Evolutionary conservation across 2,329 filamentous ascomycete genomes (phyloP).

Genomic region (Conoideocrella luteorostrata): DNA sequence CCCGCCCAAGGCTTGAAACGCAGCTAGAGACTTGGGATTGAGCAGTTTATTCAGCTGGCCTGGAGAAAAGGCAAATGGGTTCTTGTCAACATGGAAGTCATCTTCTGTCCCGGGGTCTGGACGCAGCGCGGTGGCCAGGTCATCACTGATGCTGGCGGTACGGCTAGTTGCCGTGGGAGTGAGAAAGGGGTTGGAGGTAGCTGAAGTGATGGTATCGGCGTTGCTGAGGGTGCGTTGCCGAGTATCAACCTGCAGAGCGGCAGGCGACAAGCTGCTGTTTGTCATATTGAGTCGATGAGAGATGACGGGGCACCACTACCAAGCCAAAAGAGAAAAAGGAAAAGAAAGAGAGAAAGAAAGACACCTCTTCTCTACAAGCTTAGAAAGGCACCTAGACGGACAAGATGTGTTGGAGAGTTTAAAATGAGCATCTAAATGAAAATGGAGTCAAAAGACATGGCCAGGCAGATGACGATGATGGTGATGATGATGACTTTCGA

Average conservation of each 20-base stretch:
- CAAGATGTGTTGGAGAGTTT: too few species aligned
- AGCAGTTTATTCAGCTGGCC: constrained; percentile 74
- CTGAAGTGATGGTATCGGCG: constrained; percentile 13
- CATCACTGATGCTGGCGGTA: constrained; percentile 14
- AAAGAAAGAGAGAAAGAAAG: too few species aligned
- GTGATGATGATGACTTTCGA: too few species aligned
- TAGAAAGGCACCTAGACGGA: too few species aligned
- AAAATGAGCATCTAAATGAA: too few species aligned
- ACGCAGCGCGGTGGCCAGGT: constrained; percentile 49
- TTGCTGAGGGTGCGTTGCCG: constrained; percentile 13
- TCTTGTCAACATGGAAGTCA: constrained; percentile 65
- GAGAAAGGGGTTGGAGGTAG: constrained; percentile 18
- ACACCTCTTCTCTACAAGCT: too few species aligned
- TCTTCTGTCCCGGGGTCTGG: constrained; percentile 67
- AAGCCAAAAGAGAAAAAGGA: too few species aligned
- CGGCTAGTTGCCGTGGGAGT: constrained; percentile 15
- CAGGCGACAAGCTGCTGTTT: constrained; percentile 1
- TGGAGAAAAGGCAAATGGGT: constrained; percentile 77
- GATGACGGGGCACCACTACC: too few species aligned
- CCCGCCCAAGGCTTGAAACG: constrained; percentile 71
- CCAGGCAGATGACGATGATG: too few species aligned
- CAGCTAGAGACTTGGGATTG: constrained; percentile 70
- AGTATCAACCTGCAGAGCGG: constrained; percentile 6
- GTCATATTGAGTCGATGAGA: too few species aligned
- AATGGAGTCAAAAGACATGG: too few species aligned